Base-by-base conservation (phyloP, 1,284 basidiomycete species). In the Apiotrichum montevideense region DNA sequence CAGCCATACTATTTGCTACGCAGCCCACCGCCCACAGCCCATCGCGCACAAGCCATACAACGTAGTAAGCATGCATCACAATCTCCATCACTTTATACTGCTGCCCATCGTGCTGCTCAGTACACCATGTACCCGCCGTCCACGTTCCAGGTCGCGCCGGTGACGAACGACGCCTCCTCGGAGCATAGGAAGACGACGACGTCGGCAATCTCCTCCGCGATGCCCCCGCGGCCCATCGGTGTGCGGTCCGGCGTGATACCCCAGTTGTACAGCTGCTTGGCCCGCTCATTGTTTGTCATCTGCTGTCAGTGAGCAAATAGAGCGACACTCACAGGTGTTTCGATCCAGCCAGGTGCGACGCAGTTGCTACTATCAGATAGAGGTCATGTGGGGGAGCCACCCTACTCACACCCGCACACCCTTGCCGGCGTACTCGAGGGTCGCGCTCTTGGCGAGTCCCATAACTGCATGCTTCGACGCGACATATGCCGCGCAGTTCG, bases 91-190 rank as follows among this genome's bases (percentile, higher is more conserved):
- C 21, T 21, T 21, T 21, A 21, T 21, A 21, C 21, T 21, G 21
- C 21, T 21, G 21, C 21, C 21, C 37, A 39, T 39, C 37, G 8
- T 39, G 8, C 13, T 8, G 7, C 37, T 39, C 41, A 50, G 48
- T 32, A n/a, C 10, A 11, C 21, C 29, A 15, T 44, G 9, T 37
- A 68, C 0, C 69, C 69, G 29, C 69, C 69, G 62, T 71, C 69
- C 0, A 66, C 66, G 9, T 62, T 56, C 67, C 65, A 71, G 11
- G 56, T 57, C 10, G 64, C 62, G 37, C 68, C 68, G 15, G 65
- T 63, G 1, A 68, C 66, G 39, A 68, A 71, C 45, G 62, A 64
- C 34, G 68, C 66, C 59, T 64, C 66, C 54, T 69, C 66, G 21
- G 57, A 53, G 43, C 54, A 62, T 40, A 71, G 47, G 57, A 69